Percentiles rank a stretch among this genome's conserved stretches.
These are phyloP conservation scores for Arabis alpina DNA, from an alignment of 345 rosid species.

Conservation along the genomic window DNA sequence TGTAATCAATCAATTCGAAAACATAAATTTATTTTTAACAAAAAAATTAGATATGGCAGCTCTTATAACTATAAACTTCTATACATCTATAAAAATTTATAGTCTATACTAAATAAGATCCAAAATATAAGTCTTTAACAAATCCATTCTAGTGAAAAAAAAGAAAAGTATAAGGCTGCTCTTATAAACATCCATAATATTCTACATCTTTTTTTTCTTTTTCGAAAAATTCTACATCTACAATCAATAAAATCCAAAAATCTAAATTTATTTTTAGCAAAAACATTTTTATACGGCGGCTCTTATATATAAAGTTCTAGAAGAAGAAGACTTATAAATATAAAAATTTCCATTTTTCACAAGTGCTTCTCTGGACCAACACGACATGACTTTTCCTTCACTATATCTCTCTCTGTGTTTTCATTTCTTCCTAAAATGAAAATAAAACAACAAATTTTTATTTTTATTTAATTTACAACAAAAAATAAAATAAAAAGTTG, in stretches of 20 bases:
- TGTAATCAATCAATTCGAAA: too few relatives aligned
- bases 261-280: neutral
- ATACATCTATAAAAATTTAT: too few relatives aligned
- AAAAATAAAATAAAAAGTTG: neutral
- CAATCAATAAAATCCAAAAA: neutral
- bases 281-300: conserved; percentile 18
- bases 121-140: neutral
- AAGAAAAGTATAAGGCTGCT: too few relatives aligned
- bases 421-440: conserved; percentile 19
- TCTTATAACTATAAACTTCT: too few relatives aligned
- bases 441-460: neutral
- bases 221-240: too few relatives aligned
- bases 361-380: conserved; percentile 42
- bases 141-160: too few relatives aligned
- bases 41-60: too few relatives aligned
- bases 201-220: too few relatives aligned
- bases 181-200: too few relatives aligned
- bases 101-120: neutral
- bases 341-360: too few relatives aligned
- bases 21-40: too few relatives aligned
- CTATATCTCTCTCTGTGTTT: conserved; percentile 22
- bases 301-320: conserved; percentile 11
- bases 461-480: too few relatives aligned
- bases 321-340: conserved; percentile 22
- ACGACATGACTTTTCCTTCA: conserved; percentile 42